phyloP scores from a whole-genome alignment of 257 asterid genomes.

The Capsicum pubescens region DNA sequence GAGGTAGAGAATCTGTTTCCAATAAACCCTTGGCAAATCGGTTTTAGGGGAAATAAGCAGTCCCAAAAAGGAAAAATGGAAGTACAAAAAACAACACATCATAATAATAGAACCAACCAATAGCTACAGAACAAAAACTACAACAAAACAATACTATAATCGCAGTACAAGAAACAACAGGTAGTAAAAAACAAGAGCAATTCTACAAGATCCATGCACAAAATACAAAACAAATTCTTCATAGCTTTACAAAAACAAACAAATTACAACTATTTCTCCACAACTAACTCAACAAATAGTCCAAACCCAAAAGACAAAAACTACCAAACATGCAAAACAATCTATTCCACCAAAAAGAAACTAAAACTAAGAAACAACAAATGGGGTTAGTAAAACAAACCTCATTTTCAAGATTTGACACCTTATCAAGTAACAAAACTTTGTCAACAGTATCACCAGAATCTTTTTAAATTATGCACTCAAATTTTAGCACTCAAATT shows the following conservation, averaged over 20 bases:
- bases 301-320: not conserved
- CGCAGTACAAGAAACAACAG: no score
- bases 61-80: no score
- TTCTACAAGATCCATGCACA: not conserved
- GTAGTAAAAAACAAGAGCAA: no score
- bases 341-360: not conserved
- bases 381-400: slow-evolving; percentile 41
- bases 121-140: no score
- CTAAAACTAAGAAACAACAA: not conserved
- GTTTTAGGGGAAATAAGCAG: no score
- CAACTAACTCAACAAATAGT: not conserved
- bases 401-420: slow-evolving; percentile 75
- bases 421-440: slow-evolving; percentile 54
- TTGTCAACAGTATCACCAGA: slow-evolving; percentile 29
- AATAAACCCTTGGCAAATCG: no score
- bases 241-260: not conserved
- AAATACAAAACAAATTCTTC: not conserved
- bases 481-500: no score
- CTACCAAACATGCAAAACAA: not conserved
- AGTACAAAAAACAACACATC: no score
- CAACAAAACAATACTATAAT: no score
- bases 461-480: not conserved
- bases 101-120: no score
- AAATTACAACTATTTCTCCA: not conserved
- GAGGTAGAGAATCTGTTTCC: no score